phyloP scores from a whole-genome alignment of 192 early-diverging fungal species.

The Linnemannia hyalina region DNA sequence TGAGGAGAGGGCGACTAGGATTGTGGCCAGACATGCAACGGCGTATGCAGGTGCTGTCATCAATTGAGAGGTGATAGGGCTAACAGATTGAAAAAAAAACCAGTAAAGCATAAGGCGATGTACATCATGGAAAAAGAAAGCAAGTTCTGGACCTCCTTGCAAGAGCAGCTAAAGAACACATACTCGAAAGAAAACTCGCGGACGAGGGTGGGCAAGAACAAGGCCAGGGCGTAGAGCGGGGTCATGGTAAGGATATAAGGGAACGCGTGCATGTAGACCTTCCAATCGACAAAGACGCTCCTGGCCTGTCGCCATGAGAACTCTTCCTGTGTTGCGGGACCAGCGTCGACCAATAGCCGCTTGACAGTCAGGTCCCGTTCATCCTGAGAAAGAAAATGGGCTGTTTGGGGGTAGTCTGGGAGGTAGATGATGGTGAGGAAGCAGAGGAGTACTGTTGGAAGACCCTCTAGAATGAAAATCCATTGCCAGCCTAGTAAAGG shows the following conservation, averaged over 20 bases:
- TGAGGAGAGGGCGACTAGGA: slow-evolving; percentile 25
- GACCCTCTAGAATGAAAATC: slow-evolving; percentile 76
- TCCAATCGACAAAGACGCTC: slow-evolving; percentile 61
- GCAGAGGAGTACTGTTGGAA: slow-evolving; percentile 57
- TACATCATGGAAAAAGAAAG: background rate
- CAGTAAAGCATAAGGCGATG: background rate
- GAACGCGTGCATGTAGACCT: slow-evolving; percentile 60
- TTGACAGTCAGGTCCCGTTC: slow-evolving; percentile 56
- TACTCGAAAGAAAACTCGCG: slow-evolving; percentile 48
- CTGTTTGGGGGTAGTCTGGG: slow-evolving; percentile 62
- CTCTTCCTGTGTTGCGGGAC: slow-evolving; percentile 53
- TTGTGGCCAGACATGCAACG: slow-evolving; percentile 44
- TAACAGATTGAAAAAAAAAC: background rate
- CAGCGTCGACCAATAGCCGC: slow-evolving; percentile 60
- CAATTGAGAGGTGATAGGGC: slow-evolving; percentile 32
- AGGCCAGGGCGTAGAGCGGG: slow-evolving; percentile 69
- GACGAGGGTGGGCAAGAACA: slow-evolving; percentile 80
- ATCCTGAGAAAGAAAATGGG: slow-evolving; percentile 54
- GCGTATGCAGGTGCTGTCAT: slow-evolving; percentile 66
- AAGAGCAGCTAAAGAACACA: background rate
- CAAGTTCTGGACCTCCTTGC: background rate
- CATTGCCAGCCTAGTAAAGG: slow-evolving; percentile 64
- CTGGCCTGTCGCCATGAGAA: slow-evolving; percentile 64
- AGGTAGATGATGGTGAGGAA: slow-evolving; percentile 51
- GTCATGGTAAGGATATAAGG: slow-evolving; percentile 72